Conservation (phyloP, 495 filamentous ascomycete species). For the Articulospora tetracladia region DNA sequence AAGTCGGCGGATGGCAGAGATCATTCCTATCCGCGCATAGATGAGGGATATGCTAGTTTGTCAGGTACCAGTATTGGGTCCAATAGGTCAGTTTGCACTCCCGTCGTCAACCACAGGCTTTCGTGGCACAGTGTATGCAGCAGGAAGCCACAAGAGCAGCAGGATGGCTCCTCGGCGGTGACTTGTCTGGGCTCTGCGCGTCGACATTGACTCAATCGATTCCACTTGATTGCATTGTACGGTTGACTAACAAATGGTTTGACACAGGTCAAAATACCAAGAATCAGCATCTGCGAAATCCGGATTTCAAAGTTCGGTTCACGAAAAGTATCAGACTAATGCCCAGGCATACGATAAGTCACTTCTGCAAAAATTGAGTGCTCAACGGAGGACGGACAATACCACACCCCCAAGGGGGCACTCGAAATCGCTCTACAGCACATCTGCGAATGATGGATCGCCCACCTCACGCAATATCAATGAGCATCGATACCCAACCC, state of each 20-base stretch:
- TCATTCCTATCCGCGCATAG: conserved; percentile 28
- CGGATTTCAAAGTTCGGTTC: conserved; percentile 36
- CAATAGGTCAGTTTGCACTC: conserved; percentile 27
- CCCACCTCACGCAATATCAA: conserved; percentile 38
- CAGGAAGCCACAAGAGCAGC: not conserved
- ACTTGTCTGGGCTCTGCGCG: not conserved
- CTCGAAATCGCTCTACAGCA: conserved; percentile 48
- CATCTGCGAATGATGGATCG: conserved; percentile 42
- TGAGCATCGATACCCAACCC: conserved; percentile 18
- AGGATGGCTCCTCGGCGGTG: not conserved
- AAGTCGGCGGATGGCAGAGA: conserved; percentile 26
- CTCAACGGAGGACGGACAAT: conserved; percentile 52
- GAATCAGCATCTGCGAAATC: conserved; percentile 20
- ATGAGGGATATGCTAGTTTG: conserved; percentile 51
- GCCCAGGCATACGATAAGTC: conserved; percentile 77
- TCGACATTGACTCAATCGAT: not conserved
- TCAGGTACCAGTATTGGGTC: conserved; percentile 35
- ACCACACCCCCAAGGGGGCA: conserved; percentile 48
- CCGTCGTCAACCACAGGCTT: not conserved
- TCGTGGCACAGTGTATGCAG: not conserved
- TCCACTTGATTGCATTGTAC: not conserved
- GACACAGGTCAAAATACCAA: conserved; percentile 26
- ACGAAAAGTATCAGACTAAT: conserved; percentile 50
- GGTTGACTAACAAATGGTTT: not conserved
- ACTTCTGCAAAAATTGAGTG: conserved; percentile 70